Evolutionary conservation across 352 stramenopile species (phyloP), one percentile per base, ranked within the genome.

Genomic region (Peronospora farinosa): DNA sequence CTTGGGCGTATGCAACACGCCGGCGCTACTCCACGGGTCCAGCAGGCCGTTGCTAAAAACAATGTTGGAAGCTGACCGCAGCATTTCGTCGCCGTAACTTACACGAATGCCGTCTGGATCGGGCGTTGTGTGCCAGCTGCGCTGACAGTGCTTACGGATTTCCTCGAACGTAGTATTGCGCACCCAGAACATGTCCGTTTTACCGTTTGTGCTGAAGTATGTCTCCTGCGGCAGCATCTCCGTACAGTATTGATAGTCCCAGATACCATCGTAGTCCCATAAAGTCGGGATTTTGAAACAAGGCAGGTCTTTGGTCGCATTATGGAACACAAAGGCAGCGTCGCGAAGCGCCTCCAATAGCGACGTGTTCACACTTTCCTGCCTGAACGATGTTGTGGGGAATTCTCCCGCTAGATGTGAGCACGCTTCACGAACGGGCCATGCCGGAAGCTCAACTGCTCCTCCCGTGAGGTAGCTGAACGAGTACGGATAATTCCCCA

Each of bases 401-500:
- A 87, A 86, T 1, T 84, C 57, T 1, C 54, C 53, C 0, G 69
- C 61, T 3, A 96, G 57, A 48, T 87, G 58, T 23, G 65, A 81
- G 52, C 92, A 98, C 0, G 93, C 93, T 19, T 70, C 68, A n/a
- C 88, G 87, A n/a, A 97, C 69, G 2, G 93, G 93, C 88, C 88
- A 98, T 10, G 93, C 66, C 4, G 93, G 93, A 35, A 98, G 63
- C 0, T 86, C 52, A 0, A 71, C 72, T 2, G 54, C 59, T 19
- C 82, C 85, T 7, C 80, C 77, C 2, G 88, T 84, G 23, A 98
- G 76, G 60, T 98, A 98, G 40, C 73, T 94, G 3, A 85, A 96
- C 17, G 90, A 78, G 63, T 97, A 98, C 5, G 95, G 95, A 59
- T 96, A 98, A 52, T 97, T 89, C 8, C 92, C 94, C 87, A 98